Evolutionary conservation across 2,329 filamentous ascomycete species (phyloP).

Genomic region (Dactylellina haptotyla): DNA sequence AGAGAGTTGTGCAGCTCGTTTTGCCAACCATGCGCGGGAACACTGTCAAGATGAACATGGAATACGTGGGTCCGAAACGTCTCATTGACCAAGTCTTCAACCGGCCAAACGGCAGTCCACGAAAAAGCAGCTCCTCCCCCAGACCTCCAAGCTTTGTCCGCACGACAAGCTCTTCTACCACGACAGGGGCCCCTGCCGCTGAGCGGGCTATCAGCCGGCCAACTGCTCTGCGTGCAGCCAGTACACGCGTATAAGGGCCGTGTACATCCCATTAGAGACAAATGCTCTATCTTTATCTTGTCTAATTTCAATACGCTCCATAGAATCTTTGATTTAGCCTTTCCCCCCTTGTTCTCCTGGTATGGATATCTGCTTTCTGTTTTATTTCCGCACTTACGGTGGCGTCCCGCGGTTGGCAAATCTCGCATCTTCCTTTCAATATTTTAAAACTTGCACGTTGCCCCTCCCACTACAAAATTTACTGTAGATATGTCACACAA

Average conservation of each 20-base stretch:
- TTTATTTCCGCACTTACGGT: slow-evolving; percentile 19
- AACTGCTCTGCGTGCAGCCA: slow-evolving; percentile 51
- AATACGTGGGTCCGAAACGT: slow-evolving; percentile 71
- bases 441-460: slow-evolving; percentile 11
- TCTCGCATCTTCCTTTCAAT: background rate
- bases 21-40: slow-evolving; percentile 65
- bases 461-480: background rate
- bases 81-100: slow-evolving; percentile 74
- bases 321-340: slow-evolving; percentile 7
- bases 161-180: slow-evolving; percentile 31
- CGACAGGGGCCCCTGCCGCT: slow-evolving; percentile 35
- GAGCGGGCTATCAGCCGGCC: slow-evolving; percentile 47
- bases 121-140: slow-evolving; percentile 28
- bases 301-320: background rate
- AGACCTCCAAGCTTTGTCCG: slow-evolving; percentile 36
- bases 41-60: slow-evolving; percentile 69
- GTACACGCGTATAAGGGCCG: slow-evolving; percentile 35
- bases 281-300: background rate
- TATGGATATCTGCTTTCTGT: slow-evolving; percentile 9
- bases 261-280: slow-evolving; percentile 5
- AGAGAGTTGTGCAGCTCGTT: slow-evolving; percentile 66
- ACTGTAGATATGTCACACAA: slow-evolving; percentile 21
- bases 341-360: background rate
- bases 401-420: slow-evolving; percentile 31
- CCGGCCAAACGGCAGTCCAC: slow-evolving; percentile 59